These are phyloP conservation scores for Paraconiothyrium brasiliense DNA, from an alignment of 2,329 filamentous ascomycete genomes.

Conservation along the genomic window DNA sequence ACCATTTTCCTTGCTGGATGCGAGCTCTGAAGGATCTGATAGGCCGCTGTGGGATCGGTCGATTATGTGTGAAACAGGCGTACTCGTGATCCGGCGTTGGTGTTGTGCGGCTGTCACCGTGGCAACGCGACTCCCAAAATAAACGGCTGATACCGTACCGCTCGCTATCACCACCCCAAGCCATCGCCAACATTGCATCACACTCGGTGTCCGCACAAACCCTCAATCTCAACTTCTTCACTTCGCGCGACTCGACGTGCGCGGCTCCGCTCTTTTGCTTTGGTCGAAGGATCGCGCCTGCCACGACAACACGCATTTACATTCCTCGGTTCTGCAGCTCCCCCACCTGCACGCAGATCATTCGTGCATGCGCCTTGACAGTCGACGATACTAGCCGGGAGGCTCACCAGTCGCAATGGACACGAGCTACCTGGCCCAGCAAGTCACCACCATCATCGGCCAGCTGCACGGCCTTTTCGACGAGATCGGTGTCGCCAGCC, in stretches of 20 bases:
- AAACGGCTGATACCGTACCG: conserved; percentile 34
- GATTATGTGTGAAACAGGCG: conserved; percentile 31
- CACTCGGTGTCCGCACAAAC: conserved; percentile 24
- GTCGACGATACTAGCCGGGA: conserved; percentile 36
- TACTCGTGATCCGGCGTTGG: conserved; percentile 31
- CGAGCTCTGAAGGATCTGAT: neutral
- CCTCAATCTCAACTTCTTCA: conserved; percentile 11
- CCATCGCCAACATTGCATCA: conserved; percentile 40
- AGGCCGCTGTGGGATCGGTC: conserved; percentile 48
- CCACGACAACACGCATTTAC: conserved; percentile 21
- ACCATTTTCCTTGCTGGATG: conserved; percentile 2
- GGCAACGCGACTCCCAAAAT: conserved; percentile 34
- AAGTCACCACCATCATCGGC: conserved; percentile 92
- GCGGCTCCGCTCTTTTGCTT: conserved; percentile 17
- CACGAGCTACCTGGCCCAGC: conserved; percentile 89
- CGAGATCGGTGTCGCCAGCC: conserved; percentile 92
- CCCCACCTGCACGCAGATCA: conserved; percentile 34
- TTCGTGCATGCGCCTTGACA: conserved; percentile 47
- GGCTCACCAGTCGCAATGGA: conserved; percentile 70
- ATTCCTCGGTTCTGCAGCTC: conserved; percentile 34
- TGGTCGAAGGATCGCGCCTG: conserved; percentile 13
- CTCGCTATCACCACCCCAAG: conserved; percentile 26
- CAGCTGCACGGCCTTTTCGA: conserved; percentile 96
- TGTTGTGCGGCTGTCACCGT: conserved; percentile 31
- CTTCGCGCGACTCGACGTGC: conserved; percentile 14